A percentile compares a stretch with the other conserved stretches of the same genome.
Evolutionary conservation across 352 stramenopile genomes (phyloP).

Genomic region (Phytophthora chlamydospora): DNA sequence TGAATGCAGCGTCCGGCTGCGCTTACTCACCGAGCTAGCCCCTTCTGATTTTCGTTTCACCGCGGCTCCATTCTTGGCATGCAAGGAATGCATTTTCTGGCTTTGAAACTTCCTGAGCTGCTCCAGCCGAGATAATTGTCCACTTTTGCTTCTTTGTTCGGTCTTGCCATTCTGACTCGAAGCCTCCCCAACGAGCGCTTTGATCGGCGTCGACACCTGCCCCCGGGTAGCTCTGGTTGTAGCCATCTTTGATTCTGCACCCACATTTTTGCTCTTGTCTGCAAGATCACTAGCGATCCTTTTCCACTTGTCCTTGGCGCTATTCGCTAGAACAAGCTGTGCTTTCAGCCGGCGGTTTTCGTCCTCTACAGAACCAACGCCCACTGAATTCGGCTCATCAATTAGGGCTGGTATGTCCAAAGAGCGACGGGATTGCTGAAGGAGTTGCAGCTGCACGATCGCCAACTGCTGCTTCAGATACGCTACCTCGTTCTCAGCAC

Average conservation of each 20-base stretch:
- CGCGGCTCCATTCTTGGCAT: slow-evolving; percentile 51
- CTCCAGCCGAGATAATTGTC: slow-evolving; percentile 65
- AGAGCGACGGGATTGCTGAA: slow-evolving; percentile 42
- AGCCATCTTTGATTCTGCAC: neutral
- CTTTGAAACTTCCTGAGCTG: slow-evolving; percentile 61
- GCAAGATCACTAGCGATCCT: slow-evolving; percentile 53
- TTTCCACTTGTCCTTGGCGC: slow-evolving; percentile 74
- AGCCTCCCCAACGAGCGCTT: neutral
- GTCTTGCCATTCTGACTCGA: slow-evolving; percentile 31
- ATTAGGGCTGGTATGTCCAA: neutral
- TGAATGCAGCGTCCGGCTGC: slow-evolving; percentile 32
- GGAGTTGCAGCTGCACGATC: slow-evolving; percentile 63
- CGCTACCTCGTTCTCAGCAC: slow-evolving; percentile 77
- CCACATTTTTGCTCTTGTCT: slow-evolving; percentile 22
- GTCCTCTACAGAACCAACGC: slow-evolving; percentile 24
- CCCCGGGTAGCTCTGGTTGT: slow-evolving; percentile 35
- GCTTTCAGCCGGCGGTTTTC: slow-evolving; percentile 47
- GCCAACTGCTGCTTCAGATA: slow-evolving; percentile 76
- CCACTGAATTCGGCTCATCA: neutral
- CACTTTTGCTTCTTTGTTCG: slow-evolving; percentile 50
- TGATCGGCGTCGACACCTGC: slow-evolving; percentile 38
- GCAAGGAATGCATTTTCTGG: slow-evolving; percentile 48
- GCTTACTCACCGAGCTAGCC: slow-evolving; percentile 48
- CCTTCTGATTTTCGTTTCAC: slow-evolving; percentile 75
- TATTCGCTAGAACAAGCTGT: slow-evolving; percentile 36